phyloP scores from a whole-genome alignment of 768 basidiomycete genomes.

The Termitomyces sp. region DNA sequence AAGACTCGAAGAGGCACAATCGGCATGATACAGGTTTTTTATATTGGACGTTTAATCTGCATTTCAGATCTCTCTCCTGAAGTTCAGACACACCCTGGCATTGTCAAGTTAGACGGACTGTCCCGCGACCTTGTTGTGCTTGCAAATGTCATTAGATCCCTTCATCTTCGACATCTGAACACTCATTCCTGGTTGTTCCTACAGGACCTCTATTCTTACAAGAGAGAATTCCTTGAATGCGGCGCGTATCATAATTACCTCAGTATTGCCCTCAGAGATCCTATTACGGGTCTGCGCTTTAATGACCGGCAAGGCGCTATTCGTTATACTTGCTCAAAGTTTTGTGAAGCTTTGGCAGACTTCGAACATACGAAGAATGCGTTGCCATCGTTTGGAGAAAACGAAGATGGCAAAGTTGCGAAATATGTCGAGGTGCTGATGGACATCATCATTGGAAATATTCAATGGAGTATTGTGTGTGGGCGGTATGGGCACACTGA shows the following conservation, averaged over 20 bases:
- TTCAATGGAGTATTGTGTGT: no score
- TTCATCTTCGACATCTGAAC: no score
- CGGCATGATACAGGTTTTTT: conserved; percentile 1
- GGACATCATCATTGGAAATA: background rate
- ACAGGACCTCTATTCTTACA: conserved; percentile 1
- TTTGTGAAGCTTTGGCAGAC: background rate
- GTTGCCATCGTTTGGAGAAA: conserved; percentile 2
- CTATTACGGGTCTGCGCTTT: background rate
- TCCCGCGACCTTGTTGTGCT: background rate
- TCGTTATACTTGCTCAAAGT: background rate
- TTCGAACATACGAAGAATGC: background rate
- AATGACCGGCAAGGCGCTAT: conserved; percentile 4
- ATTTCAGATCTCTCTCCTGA: background rate
- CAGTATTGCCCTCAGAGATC: conserved; percentile 2
- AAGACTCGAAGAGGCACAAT: conserved; percentile 4
- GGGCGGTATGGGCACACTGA: no score
- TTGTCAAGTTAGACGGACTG: background rate
- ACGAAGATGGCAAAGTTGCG: background rate
- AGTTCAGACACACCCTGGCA: background rate
- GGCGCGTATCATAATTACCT: conserved; percentile 8
- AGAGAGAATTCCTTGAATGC: background rate
- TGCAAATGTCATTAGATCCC: no score
- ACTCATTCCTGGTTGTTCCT: background rate
- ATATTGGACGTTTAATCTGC: conserved; percentile 5
- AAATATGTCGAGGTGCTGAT: background rate